These are phyloP conservation scores for Ogataea hybrid DNA, from an alignment of 1,139 yeast species.

Conservation along the genomic window DNA sequence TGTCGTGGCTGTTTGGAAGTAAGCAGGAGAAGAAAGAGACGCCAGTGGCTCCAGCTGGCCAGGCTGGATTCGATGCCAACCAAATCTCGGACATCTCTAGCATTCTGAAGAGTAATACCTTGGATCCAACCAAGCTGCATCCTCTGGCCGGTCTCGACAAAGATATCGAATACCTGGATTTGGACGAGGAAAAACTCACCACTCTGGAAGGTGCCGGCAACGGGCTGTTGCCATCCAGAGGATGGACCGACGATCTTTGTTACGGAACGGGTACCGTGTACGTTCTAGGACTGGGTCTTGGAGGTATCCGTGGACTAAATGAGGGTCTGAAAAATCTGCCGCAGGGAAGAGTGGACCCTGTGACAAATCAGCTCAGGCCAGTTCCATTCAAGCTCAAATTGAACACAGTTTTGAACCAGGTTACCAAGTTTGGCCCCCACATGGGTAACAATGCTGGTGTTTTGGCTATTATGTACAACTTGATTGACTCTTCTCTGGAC, in stretches of 20 bases:
- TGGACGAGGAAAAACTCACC: slow-evolving; percentile 79
- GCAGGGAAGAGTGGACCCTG: slow-evolving; percentile 34
- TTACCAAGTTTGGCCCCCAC: slow-evolving; percentile 94
- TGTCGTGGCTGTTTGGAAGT: slow-evolving; percentile 73
- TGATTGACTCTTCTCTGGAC: slow-evolving; percentile 78
- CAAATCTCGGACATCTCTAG: slow-evolving; percentile 63
- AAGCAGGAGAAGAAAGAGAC: slow-evolving; percentile 25
- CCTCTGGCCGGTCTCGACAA: slow-evolving; percentile 92
- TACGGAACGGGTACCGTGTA: slow-evolving; percentile 97
- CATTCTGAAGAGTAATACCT: slow-evolving; percentile 55
- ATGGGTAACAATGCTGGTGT: slow-evolving; percentile 96
- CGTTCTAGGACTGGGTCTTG: slow-evolving; percentile 67
- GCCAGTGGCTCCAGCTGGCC: slow-evolving; percentile 26
- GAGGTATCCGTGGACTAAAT: slow-evolving; percentile 84
- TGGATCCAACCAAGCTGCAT: slow-evolving; percentile 77
- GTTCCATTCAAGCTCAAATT: slow-evolving; percentile 77
- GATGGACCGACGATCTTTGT: slow-evolving; percentile 96
- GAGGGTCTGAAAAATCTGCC: slow-evolving; percentile 84
- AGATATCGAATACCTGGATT: slow-evolving; percentile 85
- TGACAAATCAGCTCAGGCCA: slow-evolving; percentile 34
- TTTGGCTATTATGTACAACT: slow-evolving; percentile 82
- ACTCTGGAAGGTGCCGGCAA: slow-evolving; percentile 75
- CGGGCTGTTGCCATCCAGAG: slow-evolving; percentile 90
- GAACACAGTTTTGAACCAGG: slow-evolving; percentile 86
- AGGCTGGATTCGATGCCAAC: slow-evolving; percentile 65